Conservation (phyloP, 371 early-diverging fungal species). For the Mucor lusitanicus region DNA sequence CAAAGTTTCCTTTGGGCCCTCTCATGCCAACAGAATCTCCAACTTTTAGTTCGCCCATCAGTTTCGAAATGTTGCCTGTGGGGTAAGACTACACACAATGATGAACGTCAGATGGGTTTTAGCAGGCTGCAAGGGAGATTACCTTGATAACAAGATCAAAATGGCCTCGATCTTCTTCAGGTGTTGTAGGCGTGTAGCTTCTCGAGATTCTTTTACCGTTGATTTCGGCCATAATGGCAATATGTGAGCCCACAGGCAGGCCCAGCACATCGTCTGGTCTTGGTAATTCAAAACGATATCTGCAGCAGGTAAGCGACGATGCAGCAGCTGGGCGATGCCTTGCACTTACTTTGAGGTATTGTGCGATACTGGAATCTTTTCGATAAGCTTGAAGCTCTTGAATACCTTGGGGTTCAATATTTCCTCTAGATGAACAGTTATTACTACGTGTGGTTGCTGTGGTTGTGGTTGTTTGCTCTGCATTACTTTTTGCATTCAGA, state of each 20-base stretch:
- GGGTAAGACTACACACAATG: conserved; percentile 73
- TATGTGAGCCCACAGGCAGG: conserved; percentile 89
- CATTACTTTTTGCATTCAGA: conserved; percentile 15
- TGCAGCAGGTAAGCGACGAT: conserved; percentile 15
- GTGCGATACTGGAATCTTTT: conserved; percentile 66
- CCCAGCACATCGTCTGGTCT: conserved; percentile 62
- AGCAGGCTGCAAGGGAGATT: neutral
- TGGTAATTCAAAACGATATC: conserved; percentile 83
- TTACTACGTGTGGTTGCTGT: neutral
- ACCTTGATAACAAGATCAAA: conserved; percentile 93
- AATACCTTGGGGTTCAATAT: conserved; percentile 66
- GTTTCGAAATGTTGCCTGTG: conserved; percentile 82
- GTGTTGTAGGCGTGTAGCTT: conserved; percentile 87
- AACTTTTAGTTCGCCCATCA: conserved; percentile 71
- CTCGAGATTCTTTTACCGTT: conserved; percentile 80
- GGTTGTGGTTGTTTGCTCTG: neutral
- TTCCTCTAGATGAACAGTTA: conserved; percentile 4
- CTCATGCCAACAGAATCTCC: conserved; percentile 83
- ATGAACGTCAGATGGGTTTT: neutral
- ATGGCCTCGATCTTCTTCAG: conserved; percentile 75
- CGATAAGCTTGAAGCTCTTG: conserved; percentile 70
- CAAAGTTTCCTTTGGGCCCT: conserved; percentile 93
- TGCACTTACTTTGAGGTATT: conserved; percentile 75
- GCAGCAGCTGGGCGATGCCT: neutral
- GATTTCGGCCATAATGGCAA: conserved; percentile 78